A percentile compares a stretch with the other conserved stretches of the same genome.
Conservation (phyloP, 1,284 basidiomycete genomes). For the Tilletia caries region DNA sequence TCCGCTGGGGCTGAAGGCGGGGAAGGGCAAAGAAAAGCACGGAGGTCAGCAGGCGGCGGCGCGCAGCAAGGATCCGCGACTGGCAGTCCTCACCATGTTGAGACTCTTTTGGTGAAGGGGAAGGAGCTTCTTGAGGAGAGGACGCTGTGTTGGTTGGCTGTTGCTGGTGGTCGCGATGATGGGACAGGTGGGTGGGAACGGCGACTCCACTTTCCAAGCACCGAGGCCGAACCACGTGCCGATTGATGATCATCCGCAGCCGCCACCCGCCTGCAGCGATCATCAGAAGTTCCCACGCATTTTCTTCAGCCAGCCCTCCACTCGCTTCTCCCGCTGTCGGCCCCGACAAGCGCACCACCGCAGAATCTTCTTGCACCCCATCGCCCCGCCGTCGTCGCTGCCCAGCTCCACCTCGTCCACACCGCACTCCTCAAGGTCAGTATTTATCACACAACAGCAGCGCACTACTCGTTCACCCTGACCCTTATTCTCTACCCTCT, state of each 20-base stretch:
- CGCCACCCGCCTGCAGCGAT: no score
- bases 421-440: no score
- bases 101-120: background rate
- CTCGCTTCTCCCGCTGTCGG: conserved; percentile 16
- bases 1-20: conserved; percentile 79
- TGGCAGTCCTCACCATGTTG: background rate
- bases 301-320: conserved; percentile 33
- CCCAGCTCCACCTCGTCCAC: no score
- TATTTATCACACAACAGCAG: no score
- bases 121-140: background rate
- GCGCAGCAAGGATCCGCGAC: background rate
- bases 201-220: no score
- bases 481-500: background rate
- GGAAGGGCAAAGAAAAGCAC: background rate
- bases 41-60: background rate
- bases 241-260: background rate
- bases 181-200: no score
- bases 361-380: no score
- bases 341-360: conserved; percentile 14
- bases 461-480: background rate
- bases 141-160: background rate
- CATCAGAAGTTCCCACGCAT: conserved; percentile 11
- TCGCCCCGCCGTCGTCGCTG: no score
- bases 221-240: no score
- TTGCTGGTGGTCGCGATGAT: background rate